Evolutionary conservation across 2,329 filamentous ascomycete species (phyloP), one percentile per base, ranked within the genome.

Genomic region (Gyromitra esculenta): DNA sequence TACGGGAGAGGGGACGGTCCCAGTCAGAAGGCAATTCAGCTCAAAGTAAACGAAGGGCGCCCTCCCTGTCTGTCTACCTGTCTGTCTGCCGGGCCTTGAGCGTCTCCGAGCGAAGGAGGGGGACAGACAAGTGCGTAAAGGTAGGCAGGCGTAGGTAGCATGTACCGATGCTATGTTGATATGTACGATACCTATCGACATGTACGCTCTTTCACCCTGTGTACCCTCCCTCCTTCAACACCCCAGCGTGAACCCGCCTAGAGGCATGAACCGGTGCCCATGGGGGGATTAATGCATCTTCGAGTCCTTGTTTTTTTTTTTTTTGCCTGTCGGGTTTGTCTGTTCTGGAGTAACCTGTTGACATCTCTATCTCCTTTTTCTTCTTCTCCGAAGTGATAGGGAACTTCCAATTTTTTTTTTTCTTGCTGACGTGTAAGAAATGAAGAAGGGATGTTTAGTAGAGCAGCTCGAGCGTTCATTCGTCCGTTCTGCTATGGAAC

Each of bases 111-210:
- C 21, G 15, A n/a, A 35, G 18, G 18, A 35, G 39, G 37, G 11
- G 2, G 21, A 13, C 15, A 25, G 31, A 9, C 21, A 43, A 66
- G 50, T 66, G 45, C 45, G 63, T 21, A 31, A 41, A 63, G 43
- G 64, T 43, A 63, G 63, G 25, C 25, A 31, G 25, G 56, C 18
- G 50, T 62, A 57, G 31, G 54, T 39, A 37, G 54, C 37, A 69
- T 69, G 52, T 69, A 68, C 66, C 66, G 66, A 69, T 69, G 66
- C 66, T 73, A 41, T 66, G 60, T 72, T 72, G 60, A 72, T 60
- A 50, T 72, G 68, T 71, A 71, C 37, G 63, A 66, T 66, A 66
- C 35, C 52, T 59, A 69, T 69, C 52, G 18, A 57, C 41, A 73
- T 71, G 68, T 73, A 66, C 69, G 52, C 52, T 15, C 56, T 41